Evolutionary conservation across 1,284 basidiomycete species (phyloP).

Genomic region (Microbotryum violaceum): DNA sequence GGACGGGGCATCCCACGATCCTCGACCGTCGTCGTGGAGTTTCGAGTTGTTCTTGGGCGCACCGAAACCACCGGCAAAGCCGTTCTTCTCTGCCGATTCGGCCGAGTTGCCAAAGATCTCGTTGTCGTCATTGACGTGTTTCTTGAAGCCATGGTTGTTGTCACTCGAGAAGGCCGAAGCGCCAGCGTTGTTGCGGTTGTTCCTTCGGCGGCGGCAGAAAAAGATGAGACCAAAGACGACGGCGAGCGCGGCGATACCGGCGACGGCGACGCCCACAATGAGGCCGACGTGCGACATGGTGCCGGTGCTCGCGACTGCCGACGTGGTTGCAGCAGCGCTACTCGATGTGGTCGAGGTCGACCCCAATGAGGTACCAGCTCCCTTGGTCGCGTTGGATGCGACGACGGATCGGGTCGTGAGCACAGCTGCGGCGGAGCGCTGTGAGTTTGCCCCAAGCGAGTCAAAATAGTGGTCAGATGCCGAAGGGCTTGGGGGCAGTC

Average conservation of each 20-base stretch:
- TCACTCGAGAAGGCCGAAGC: neutral
- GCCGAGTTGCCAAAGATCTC: slow-evolving; percentile 20
- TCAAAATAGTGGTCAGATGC: no score
- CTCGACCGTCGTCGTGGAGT: slow-evolving; percentile 2
- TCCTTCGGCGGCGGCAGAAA: slow-evolving; percentile 4
- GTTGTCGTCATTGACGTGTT: slow-evolving; percentile 7
- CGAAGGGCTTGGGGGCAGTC: no score
- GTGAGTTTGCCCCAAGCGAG: no score
- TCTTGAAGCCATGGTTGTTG: neutral
- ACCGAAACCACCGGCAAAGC: neutral
- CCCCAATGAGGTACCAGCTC: neutral
- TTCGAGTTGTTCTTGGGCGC: neutral
- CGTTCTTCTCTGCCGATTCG: neutral
- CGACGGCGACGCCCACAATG: slow-evolving; percentile 25
- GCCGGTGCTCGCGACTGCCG: neutral
- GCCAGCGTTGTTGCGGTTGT: neutral
- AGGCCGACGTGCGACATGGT: slow-evolving; percentile 13
- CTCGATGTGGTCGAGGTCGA: neutral
- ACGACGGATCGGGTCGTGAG: no score
- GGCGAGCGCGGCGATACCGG: slow-evolving; percentile 16
- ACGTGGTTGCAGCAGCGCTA: neutral
- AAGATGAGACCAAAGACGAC: slow-evolving; percentile 11
- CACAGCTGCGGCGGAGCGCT: no score
- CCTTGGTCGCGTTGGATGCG: neutral
- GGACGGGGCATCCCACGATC: slow-evolving; percentile 3